These are phyloP conservation scores for Hemileccinum impolitum DNA, from an alignment of 768 basidiomycete genomes.

Conservation along the genomic window DNA sequence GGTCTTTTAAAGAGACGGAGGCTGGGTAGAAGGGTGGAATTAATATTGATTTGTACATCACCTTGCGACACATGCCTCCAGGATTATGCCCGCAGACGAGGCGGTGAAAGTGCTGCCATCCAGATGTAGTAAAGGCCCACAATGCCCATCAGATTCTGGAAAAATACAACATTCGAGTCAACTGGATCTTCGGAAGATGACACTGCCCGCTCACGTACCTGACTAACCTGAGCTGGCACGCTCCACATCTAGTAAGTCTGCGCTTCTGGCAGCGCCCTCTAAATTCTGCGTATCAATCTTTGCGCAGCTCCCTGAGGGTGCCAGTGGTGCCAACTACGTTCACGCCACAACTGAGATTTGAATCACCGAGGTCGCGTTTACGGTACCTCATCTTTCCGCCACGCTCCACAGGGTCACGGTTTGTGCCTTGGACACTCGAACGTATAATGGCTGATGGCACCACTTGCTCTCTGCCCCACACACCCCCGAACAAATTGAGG, in stretches of 20 bases:
- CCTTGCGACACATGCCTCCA: conserved; percentile 1
- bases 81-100: not conserved
- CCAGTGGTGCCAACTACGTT: not conserved
- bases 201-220: not conserved
- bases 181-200: not conserved
- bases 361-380: conserved; percentile 2
- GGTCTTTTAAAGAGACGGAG: conserved; percentile 15
- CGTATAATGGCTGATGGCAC: no score
- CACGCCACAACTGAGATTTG: no score
- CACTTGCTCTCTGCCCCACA: no score
- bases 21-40: conserved; percentile 1
- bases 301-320: no score
- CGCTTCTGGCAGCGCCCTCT: not conserved
- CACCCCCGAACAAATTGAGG: no score
- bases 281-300: no score
- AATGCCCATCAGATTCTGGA: not conserved
- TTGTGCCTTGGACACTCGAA: not conserved
- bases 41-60: conserved; percentile 13
- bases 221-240: not conserved
- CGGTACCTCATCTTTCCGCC: not conserved
- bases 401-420: conserved; percentile 22
- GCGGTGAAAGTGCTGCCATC: not conserved
- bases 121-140: no score
- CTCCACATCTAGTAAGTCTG: not conserved
- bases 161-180: not conserved